Evolutionary conservation across 2,329 filamentous ascomycete genomes (phyloP), one percentile per base, ranked within the genome.

Genomic region (Neospermospora avenae): DNA sequence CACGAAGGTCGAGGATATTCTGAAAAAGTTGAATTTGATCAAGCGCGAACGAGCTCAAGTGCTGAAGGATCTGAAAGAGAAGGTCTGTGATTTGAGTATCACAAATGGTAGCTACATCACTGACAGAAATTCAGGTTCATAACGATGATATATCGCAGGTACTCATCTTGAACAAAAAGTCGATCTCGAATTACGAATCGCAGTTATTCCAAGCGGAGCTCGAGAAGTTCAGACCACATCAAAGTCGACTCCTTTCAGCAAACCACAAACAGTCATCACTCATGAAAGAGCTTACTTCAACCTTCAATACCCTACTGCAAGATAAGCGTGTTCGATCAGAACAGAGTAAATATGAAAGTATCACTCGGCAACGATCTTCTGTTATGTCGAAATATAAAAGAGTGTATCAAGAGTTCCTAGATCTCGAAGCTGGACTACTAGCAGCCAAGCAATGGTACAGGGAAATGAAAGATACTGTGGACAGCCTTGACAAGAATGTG

Each of bases 101-200:
- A 0, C 14, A 3, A 8, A 4, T 24, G 18, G 11, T 13, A 22
- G n/a, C 31, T 34, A 41, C n/a, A 16, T 44, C 2, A 57, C 63
- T 67, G 35, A 70, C 51, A 18, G 46, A 53, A 5, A 11, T 10
- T 56, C 28, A 97, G 93, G 88, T 93, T 56, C 93, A 96, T 76
- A 91, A 89, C 66, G 96, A 99, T 71, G 96, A 99, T 70, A 99
- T 99, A 65, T 97, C 93, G 4, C 95, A 96, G 71, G 93, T 98
- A 13, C 81, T 99, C 62, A 99, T 99, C 58, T 79, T 99, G 61
- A 99, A 99, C 80, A 98, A 98, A 74, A 99, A 98, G 76, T 89
- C 91, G 1, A 93, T 98, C 70, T 84, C 91, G 20, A 96, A 91
- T 70, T 93, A 95, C 70, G 95, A 99, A 74, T 87, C 82, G 13